Base-by-base conservation (phyloP, 352 stramenopile genomes). In the Globisporangium uncinulatum region DNA sequence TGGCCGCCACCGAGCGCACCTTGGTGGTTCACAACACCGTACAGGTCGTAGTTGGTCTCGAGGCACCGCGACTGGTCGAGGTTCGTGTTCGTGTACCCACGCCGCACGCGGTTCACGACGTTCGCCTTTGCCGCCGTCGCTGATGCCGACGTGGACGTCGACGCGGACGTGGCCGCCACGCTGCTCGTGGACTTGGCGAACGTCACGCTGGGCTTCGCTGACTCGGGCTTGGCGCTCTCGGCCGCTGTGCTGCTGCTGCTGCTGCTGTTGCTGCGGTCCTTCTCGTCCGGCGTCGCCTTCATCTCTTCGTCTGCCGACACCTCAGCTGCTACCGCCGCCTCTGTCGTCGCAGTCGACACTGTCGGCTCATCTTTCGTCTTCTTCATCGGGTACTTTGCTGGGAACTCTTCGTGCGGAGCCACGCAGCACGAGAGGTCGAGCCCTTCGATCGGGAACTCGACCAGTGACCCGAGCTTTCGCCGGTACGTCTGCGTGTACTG, bases 371-470 rank as follows among this genome's bases (percentile, higher is more conserved):
- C 56, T 54, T 73, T 84, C 15, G 60, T 29, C 48, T 59, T 71
- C 62, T 92, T 89, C 59, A 87, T 73, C 4, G 85, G 83, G 52
- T 95, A 95, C 36, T 86, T 86, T 15, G 87, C 77, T 0, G 85
- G 85, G 36, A 86, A 73, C 44, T 95, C 85, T 36, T 86, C 67
- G 63, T 92, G 84, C 6, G 85, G 83, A 17, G 86, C 86, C 15
- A 98, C 79, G 64, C 92, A 98, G 6, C 70, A 77, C 13, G 76
- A 83, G 15, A 99, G 73, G 72, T 99, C 96, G 9, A 99, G 72
- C 6, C 83, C 87, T 64, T 98, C 79, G 46, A 99, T 91, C 10
- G 96, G 96, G 65, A 99, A 99, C 63, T 97, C 76, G 8, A 99
- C 96, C 11, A 98, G 82, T 29, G 89, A 96, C 24, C 87, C 79